Conservation (phyloP, 352 stramenopile species). For the Globisporangium acanthophoron region DNA sequence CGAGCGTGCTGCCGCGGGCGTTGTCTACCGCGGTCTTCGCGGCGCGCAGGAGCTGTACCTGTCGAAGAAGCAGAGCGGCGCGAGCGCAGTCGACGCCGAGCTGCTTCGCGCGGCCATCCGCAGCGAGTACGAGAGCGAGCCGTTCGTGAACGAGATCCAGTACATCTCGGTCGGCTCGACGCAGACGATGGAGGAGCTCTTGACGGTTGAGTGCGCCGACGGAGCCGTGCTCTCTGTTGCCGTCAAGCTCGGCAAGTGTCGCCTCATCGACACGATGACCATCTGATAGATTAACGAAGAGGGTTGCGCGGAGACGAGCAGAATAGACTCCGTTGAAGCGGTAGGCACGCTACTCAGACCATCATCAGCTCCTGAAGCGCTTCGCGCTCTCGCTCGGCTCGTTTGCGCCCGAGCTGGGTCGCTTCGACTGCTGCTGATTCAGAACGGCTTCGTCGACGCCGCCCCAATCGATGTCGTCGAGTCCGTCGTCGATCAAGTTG, state of each 20-base stretch:
- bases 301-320: not conserved
- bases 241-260: conserved; percentile 92
- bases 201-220: conserved; percentile 50
- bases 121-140: conserved; percentile 72
- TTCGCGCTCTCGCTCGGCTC: conserved; percentile 8
- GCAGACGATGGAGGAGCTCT: conserved; percentile 93
- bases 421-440: conserved; percentile 26
- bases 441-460: conserved; percentile 41
- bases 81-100: conserved; percentile 22
- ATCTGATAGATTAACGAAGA: conserved; percentile 30
- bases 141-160: conserved; percentile 91
- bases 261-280: conserved; percentile 98
- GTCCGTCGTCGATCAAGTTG: conserved; percentile 27
- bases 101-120: conserved; percentile 37
- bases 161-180: conserved; percentile 95
- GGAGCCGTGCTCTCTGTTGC: conserved; percentile 93
- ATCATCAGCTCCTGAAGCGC: conserved; percentile 9
- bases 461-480: conserved; percentile 66
- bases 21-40: conserved; percentile 85
- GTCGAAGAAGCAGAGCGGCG: conserved; percentile 10
- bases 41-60: conserved; percentile 44
- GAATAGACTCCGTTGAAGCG: not conserved
- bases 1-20: conserved; percentile 82
- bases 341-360: not conserved
- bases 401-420: conserved; percentile 9